A percentile compares a stretch with the other conserved stretches of the same genome.
phyloP scores from a whole-genome alignment of 1,284 basidiomycete genomes.

The Sphaerobolus stellatus region DNA sequence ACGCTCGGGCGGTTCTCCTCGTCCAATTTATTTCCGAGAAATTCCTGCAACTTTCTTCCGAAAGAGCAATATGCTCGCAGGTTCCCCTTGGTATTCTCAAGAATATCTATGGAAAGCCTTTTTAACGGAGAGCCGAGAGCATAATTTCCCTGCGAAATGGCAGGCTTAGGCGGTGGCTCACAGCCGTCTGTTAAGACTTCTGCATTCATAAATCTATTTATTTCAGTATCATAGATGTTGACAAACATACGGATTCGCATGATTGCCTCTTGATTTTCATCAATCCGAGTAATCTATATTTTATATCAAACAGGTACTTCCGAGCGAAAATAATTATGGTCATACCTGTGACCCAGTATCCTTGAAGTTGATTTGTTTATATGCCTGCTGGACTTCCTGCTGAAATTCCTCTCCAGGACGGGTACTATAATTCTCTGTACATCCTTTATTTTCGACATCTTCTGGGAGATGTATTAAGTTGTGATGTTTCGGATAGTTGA shows the following conservation, averaged over 20 bases:
- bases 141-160: not conserved
- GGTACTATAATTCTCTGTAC: not conserved
- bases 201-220: not conserved
- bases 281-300: not conserved
- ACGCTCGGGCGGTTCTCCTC: not conserved
- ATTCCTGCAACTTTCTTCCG: not conserved
- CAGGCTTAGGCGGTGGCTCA: not conserved
- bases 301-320: not conserved
- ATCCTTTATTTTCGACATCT: not conserved
- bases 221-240: not conserved
- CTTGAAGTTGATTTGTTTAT: not conserved
- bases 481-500: not conserved
- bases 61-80: not conserved
- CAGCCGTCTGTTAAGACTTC: not conserved
- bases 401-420: not conserved
- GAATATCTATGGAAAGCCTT: not conserved
- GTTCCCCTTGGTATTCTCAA: not conserved
- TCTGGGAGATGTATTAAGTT: not conserved
- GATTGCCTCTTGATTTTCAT: not conserved
- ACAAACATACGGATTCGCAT: not conserved
- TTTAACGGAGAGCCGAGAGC: not conserved
- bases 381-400: not conserved
- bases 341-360: not conserved
- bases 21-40: not conserved
- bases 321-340: not conserved